Base-by-base conservation (phyloP, 768 basidiomycete species). In the Mrakia frigida region DNA sequence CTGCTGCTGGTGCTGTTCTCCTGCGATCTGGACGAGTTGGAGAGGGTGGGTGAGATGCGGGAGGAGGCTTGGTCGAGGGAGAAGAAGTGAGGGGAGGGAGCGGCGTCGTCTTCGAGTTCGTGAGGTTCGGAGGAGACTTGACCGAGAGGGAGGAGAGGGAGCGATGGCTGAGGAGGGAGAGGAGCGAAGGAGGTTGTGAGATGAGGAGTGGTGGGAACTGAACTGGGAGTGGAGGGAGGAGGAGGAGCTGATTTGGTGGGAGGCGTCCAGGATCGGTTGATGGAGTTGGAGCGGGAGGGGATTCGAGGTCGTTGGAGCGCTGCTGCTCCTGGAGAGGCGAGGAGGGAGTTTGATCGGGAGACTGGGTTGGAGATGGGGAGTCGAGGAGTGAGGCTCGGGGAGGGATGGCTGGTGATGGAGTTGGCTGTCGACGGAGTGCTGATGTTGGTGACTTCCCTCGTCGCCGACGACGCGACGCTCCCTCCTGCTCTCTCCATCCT, bases 281-380 rank as follows among this genome's bases (percentile, higher is more conserved):
- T 68, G 11, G 65, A 68, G 37, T 7, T 37, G 25, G 35, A 39
- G 37, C 65, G 65, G 25, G 65, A 68, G 21, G 65, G 65, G 25
- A 43, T 25, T 14, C 65, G 35, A 6, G 65, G 25, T 13, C 65
- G 46, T 21, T 2, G 46, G 21, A 50, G 33, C 21, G 33, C n/a
- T n/a, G n/a, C n/a, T n/a, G n/a, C n/a, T n/a, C n/a, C 31, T 21
- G 33, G 35, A 37, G 63, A 37, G 21, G 63, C 31, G 37, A 35
- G 35, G 39, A 68, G 37, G 21, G 65, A 68, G 65, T 68, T 68
- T 16, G 65, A 68, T 9, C 65, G 65, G 5, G 65, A 68, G 23
- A 68, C 65, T 9, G 56, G 56, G 13, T 56, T 56, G 56, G 56
- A 52, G 37, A 6, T 9, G 65, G 65, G 39, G 23, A 39, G 6